Evolutionary conservation across 805 yeast genomes (phyloP), one percentile per base, ranked within the genome.

Genomic region (Metschnikowia peoriensis): DNA sequence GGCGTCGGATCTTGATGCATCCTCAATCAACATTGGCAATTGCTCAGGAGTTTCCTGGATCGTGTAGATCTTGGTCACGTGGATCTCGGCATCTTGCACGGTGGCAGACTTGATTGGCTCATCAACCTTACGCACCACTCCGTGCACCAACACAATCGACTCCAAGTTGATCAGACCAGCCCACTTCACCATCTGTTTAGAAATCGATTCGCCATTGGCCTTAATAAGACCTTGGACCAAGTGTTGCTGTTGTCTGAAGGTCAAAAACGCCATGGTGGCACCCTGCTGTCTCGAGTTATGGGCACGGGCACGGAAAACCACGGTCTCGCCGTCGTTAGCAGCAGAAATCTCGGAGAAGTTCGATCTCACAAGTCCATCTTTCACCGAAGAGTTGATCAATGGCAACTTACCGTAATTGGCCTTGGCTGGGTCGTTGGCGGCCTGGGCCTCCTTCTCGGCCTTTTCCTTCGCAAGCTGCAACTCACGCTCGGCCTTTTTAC

Each of bases 141-240:
- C 99, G 63, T 85, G 84, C 29, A 94, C 97, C 47, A 94, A 75
- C 14, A 94, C 97, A 71, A 94, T 93, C 45, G 94, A 83, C 75
- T 94, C 99, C 62, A 89, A 79, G 66, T 84, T 88, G 67, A 94
- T 80, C 37, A 88, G 76, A 38, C 93, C 89, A 28, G 91, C 87
- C 97, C 97, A 94, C 75, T 94, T 94, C 60, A 92, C 96, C 93
- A 94, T 88, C 70, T 88, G 97, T 75, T 94, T 94, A 48, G 97
- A 88, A 45, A 94, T 79, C 41, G 71, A 65, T 17, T 58, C 58
- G 32, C 59, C 61, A 58, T 67, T 69, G 44, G 85, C 74, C 56
- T 84, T 84, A 64, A 83, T 82, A 64, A 87, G 84, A 55, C 88
- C 86, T 67, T 86, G 89, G 58, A 92, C 77, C 56, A 94, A 79